Percentiles rank a stretch among this genome's conserved stretches.
Evolutionary conservation across 768 basidiomycete species (phyloP).

Genomic region (Boletales sp.): DNA sequence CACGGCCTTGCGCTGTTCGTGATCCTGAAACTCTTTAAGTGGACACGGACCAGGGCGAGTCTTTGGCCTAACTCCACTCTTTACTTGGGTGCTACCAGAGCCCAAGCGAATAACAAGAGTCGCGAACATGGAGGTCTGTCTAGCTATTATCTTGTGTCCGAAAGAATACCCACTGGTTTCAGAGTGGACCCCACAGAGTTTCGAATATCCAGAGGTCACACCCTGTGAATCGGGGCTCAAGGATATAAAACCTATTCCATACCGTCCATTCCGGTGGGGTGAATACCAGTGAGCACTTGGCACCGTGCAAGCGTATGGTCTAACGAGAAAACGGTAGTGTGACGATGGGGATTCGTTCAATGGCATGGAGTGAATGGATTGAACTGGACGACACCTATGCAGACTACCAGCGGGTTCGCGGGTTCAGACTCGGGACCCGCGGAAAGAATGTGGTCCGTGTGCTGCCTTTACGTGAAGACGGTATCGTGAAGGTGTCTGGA

Average conservation of each 20-base stretch:
- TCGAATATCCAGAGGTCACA: slow-evolving; percentile 49
- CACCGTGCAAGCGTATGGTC: neutral
- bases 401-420: slow-evolving; percentile 51
- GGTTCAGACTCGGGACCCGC: slow-evolving; percentile 50
- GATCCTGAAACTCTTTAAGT: slow-evolving; percentile 8
- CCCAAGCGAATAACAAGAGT: slow-evolving; percentile 14
- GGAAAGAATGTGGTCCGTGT: slow-evolving; percentile 47
- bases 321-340: slow-evolving; percentile 37
- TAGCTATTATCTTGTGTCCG: neutral
- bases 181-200: slow-evolving; percentile 55
- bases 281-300: slow-evolving; percentile 51
- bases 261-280: slow-evolving; percentile 63
- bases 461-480: slow-evolving; percentile 39
- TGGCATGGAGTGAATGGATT: slow-evolving; percentile 73
- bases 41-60: slow-evolving; percentile 5
- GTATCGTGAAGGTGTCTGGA: slow-evolving; percentile 30
- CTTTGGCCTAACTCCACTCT: neutral
- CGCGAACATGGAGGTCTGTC: slow-evolving; percentile 23
- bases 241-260: slow-evolving; percentile 53
- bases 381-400: slow-evolving; percentile 62
- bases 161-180: slow-evolving; percentile 1
- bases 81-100: slow-evolving; percentile 1
- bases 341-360: slow-evolving; percentile 65
- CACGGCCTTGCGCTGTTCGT: slow-evolving; percentile 9
- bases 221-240: slow-evolving; percentile 37